Evolutionary conservation across 805 yeast species (phyloP), one percentile per base, ranked within the genome.

Genomic region (Nakazawaea holstii): DNA sequence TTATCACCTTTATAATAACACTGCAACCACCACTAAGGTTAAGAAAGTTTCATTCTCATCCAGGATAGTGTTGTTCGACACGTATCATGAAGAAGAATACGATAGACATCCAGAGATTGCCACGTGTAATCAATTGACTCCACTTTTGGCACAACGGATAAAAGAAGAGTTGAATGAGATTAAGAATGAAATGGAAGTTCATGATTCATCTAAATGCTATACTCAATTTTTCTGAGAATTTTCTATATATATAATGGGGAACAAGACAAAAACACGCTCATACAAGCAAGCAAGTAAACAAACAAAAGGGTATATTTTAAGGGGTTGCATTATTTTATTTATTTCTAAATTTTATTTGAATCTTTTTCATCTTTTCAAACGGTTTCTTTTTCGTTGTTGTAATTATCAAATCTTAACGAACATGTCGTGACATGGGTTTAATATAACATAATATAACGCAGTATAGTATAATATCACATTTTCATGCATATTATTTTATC

Each of bases 41-140:
- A 38, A 50, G 20, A 52, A 41, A 13, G 88, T 84, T 9, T 62
- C 79, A 42, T 92, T 92, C 65, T 85, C 95, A 5, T 82, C 95
- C 1, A 73, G 89, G 55, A 87, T 94, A 48, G 76, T 87, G 7
- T 75, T 94, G 38, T 92, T 82, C 64, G 95, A 89, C 51, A 92
- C 97, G 0, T 89, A 85, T 63, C 77, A 83, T 49, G 82, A 82
- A 33, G 82, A 77, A 15, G 97, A 87, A 54, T 92, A 92, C 64
- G 97, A 92, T 64, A 80, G 99, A 57, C 89, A 83, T 53, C 97
- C 97, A 0, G 97, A 90, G 52, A 72, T 82, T 28, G 95, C 96
- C 3, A 90, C 97, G 2, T 92, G 97, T 67, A 89, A 91, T 64
- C 89, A 84, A 60, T 72, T 90, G 62, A 90, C 96, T 1, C 96